Evolutionary conservation across 2,329 filamentous ascomycete species (phyloP).

Genomic region (Colletotrichum graminicola): DNA sequence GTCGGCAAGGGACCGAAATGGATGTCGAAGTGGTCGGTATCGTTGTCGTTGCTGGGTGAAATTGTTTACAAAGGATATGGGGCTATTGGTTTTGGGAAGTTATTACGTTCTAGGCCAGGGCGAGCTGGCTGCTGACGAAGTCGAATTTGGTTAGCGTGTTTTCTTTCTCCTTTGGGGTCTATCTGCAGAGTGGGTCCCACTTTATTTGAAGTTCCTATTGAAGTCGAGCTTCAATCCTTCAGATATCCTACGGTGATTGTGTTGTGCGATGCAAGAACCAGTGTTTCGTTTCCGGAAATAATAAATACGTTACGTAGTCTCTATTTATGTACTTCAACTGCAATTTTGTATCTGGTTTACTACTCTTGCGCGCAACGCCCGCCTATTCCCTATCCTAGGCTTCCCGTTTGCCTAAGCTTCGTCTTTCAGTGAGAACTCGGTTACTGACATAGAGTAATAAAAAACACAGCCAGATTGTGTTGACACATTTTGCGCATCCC

Average conservation of each 20-base stretch:
- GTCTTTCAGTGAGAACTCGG: neutral
- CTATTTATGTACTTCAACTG: neutral
- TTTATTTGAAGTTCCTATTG: neutral
- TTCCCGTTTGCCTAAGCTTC: neutral
- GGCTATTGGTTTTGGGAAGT: constrained; percentile 41
- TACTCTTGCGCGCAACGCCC: neutral
- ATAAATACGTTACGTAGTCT: neutral
- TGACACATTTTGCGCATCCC: neutral
- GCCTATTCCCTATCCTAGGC: neutral
- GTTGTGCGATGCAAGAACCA: neutral
- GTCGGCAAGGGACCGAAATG: constrained; percentile 5
- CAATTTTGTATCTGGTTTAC: neutral
- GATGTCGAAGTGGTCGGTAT: neutral
- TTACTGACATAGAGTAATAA: neutral
- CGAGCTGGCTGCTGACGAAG: neutral
- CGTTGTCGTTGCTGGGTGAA: constrained; percentile 25
- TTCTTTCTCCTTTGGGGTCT: neutral
- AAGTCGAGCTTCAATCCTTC: neutral
- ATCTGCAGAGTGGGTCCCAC: neutral
- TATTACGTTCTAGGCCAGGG: constrained; percentile 24
- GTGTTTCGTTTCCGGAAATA: too few relatives aligned
- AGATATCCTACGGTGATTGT: neutral
- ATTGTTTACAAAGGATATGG: constrained; percentile 41
- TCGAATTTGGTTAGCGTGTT: neutral
- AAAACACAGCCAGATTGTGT: neutral